A percentile compares a stretch with the other conserved stretches of the same genome.
phyloP scores from a whole-genome alignment of 345 rosid species.

The Heritiera fomes region DNA sequence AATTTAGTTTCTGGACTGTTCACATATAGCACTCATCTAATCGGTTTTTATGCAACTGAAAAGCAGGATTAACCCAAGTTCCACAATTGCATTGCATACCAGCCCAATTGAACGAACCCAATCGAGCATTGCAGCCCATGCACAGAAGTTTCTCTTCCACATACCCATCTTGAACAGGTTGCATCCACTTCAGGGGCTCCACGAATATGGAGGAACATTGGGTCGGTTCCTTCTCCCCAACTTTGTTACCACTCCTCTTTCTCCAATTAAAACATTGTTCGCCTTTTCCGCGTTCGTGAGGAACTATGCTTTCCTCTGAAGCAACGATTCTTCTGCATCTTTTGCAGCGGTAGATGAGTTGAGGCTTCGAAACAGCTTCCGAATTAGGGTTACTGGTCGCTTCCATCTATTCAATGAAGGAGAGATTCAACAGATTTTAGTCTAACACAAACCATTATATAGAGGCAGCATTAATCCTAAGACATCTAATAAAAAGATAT shows the following conservation, averaged over 20 bases:
- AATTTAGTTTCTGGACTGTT: not conserved
- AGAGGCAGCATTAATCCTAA: not conserved
- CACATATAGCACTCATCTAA: constrained; percentile 63
- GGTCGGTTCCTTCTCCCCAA: constrained; percentile 29
- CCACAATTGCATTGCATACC: constrained; percentile 97
- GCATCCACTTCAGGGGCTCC: constrained; percentile 97
- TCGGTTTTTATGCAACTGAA: constrained; percentile 76
- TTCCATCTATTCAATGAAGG: constrained; percentile 26
- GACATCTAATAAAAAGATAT: not conserved
- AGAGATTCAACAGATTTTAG: constrained; percentile 15
- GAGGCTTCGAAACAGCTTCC: constrained; percentile 43
- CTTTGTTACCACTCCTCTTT: constrained; percentile 47
- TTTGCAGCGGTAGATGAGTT: constrained; percentile 73
- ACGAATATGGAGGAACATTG: constrained; percentile 84
- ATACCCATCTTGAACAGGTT: constrained; percentile 73
- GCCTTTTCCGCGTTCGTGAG: constrained; percentile 73
- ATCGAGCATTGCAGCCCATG: constrained; percentile 70
- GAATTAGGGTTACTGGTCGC: constrained; percentile 25
- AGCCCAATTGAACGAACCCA: constrained; percentile 95
- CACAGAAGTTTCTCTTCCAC: constrained; percentile 86
- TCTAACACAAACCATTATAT: too few relatives aligned
- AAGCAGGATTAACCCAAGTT: constrained; percentile 92
- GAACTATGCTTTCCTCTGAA: constrained; percentile 59
- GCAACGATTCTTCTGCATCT: constrained; percentile 82
- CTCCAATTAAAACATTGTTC: constrained; percentile 76